A percentile compares a stretch with the other conserved stretches of the same genome.
These are phyloP conservation scores for Francoa sonchifolia DNA, from an alignment of 441 rosid genomes.

Conservation along the genomic window DNA sequence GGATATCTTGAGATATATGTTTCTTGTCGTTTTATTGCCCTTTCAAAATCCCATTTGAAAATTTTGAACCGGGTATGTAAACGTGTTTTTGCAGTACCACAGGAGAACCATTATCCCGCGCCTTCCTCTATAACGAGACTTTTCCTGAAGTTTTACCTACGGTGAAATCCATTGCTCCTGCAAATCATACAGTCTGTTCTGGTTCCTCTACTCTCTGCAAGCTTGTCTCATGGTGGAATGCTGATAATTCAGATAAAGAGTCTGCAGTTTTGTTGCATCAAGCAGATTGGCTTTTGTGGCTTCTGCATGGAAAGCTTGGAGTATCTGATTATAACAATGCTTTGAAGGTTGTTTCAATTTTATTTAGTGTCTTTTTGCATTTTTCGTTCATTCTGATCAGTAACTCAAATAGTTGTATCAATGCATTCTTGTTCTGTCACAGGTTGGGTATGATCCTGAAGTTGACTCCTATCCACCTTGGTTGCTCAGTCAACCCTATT, in stretches of 20 bases:
- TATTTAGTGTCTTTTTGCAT: not conserved
- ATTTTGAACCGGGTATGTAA: slow-evolving; percentile 3
- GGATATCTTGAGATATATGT: not conserved
- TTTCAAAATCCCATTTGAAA: not conserved
- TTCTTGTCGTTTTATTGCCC: not conserved
- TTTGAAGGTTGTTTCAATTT: slow-evolving; percentile 35
- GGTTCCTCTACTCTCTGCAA: slow-evolving; percentile 84
- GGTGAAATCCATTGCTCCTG: slow-evolving; percentile 68
- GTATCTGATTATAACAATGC: slow-evolving; percentile 87
- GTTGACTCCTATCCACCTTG: slow-evolving; percentile 69
- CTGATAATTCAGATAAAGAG: slow-evolving; percentile 24
- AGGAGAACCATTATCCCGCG: slow-evolving; percentile 56
- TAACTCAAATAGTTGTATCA: too few relatives aligned
- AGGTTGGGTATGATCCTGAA: slow-evolving; percentile 96
- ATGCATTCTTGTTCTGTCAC: not conserved
- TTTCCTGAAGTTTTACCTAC: slow-evolving; percentile 56
- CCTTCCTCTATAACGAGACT: slow-evolving; percentile 76
- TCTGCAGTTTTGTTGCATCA: slow-evolving; percentile 67
- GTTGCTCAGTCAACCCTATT: slow-evolving; percentile 74
- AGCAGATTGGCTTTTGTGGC: slow-evolving; percentile 93
- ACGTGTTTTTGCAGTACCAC: slow-evolving; percentile 33
- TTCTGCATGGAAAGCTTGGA: slow-evolving; percentile 81
- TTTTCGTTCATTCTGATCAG: too few relatives aligned
- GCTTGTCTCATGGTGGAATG: slow-evolving; percentile 87
- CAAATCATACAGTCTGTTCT: slow-evolving; percentile 80